Base-by-base conservation (phyloP, 768 basidiomycete species). In the Hydnomerulius pinastri region DNA sequence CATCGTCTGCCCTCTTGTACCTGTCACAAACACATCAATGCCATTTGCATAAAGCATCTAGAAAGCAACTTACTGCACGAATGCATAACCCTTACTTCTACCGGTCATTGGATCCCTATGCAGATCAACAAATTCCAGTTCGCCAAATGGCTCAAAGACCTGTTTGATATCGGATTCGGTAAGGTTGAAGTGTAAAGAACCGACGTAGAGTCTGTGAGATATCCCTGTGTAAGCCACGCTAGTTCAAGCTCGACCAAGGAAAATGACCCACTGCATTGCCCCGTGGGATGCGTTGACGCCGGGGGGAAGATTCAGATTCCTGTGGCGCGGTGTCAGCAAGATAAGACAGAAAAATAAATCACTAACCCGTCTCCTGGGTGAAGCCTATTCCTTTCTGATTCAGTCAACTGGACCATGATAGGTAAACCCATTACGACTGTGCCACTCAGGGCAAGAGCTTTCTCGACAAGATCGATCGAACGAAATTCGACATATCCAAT, bases 401-500 rank as follows among this genome's bases (percentile, higher is more conserved):
- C 97, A 58, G 96, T 98, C 55, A 92, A 82, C 69, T 97, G 93
- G 41, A 99, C 91, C 75, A 91, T 87, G 61, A 99, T 93, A 47
- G 97, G 97, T 48, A 98, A 80, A 62, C 97, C 97, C 92, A 99
- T 95, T 55, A 99, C 94, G 53, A 96, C 85, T 41, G 95, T 97
- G 61, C 97, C 97, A 65, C 87, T 87, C 50, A 98, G 80, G 57
- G 80, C 77, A 57, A 99, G 71, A 30, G 97, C 97, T 67, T 90
- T 92, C 61, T 91, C 88, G 60, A 99, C 96, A 50, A 88, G 77
- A 53, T 95, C 93, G 60, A 97, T 82, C 48, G 89, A 76, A 62
- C 90, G 84, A 71, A 99, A 91, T 74, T 99, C 97, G 63, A 99
- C 95, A 68, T 99, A 99, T 54, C 92, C 97, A 67, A 98, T 98